Evolutionary conservation across 768 basidiomycete species (phyloP), one percentile per base, ranked within the genome.

Genomic region (Xerocomellus amylosporus): DNA sequence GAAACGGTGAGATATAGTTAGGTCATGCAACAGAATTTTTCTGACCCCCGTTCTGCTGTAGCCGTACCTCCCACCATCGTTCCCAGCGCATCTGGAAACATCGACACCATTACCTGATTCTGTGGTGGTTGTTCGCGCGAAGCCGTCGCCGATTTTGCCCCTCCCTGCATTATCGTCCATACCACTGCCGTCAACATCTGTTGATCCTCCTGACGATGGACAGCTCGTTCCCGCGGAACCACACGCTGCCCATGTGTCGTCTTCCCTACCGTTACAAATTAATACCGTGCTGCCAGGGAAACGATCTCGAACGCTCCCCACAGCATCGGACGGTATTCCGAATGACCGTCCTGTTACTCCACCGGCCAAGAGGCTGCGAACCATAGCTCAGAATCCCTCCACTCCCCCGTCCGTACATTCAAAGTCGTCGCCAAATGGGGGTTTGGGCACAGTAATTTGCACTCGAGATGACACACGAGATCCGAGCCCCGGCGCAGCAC

Each of bases 31-130:
- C 37, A 38, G 51, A 33, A 45, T 26, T 20, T 47, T 36, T 45
- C 58, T 71, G 53, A 71, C 42, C 3, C 33, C 30, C 42, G 31
- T 53, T 44, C 36, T 43, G 34, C 28, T 40, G 60, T 56, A 76
- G 80, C 68, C 71, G n/a, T 81, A 77, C 54, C 65, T 80, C 19
- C 81, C 81, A 1, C 82, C 82, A 4, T 84, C 83, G 8, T 84
- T 84, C 59, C 78, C 80, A 30, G 71, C 77, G 12, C 71, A 81
- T 53, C 64, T 85, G 20, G 62, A 69, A 31, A 83, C 81, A 26
- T 85, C 83, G 2, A 85, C 83, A 5, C 83, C 83, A 10, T 70
- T 67, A 33, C 58, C 60, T n/a, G 53, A 52, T 40, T 43, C 56
- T 38, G 52, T 43, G 44, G 53, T 62, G 13, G 58, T 62, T 44